Evolutionary conservation across 2,329 filamentous ascomycete genomes (phyloP).

Genomic region (Fusarium sp.): DNA sequence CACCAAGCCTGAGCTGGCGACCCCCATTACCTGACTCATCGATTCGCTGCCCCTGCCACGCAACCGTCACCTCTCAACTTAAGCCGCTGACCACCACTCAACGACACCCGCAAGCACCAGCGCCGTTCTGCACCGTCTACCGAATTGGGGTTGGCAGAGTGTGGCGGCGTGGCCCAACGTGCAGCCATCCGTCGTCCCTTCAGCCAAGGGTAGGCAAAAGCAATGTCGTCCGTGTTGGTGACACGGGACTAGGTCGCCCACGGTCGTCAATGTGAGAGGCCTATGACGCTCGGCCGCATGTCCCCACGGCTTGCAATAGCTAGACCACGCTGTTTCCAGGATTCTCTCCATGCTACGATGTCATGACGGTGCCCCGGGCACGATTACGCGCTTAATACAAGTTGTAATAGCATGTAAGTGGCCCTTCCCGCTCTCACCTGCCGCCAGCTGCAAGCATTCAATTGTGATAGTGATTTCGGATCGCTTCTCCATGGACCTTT

Average conservation of each 20-base stretch:
- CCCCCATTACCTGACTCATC: neutral
- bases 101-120: slow-evolving; percentile 20
- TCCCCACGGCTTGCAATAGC: slow-evolving; percentile 2
- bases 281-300: slow-evolving; percentile 33
- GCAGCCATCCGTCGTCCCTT: slow-evolving; percentile 18
- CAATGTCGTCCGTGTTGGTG: slow-evolving; percentile 29
- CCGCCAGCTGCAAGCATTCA: slow-evolving; percentile 21
- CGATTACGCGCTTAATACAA: slow-evolving; percentile 23
- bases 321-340: slow-evolving; percentile 2
- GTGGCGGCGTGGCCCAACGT: slow-evolving; percentile 29
- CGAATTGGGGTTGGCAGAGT: slow-evolving; percentile 28
- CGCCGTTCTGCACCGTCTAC: slow-evolving; percentile 36
- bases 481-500: slow-evolving; percentile 4
- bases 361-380: slow-evolving; percentile 13
- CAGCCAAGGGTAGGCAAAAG: slow-evolving; percentile 29
- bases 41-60: neutral
- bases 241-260: slow-evolving; percentile 13
- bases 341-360: slow-evolving; percentile 4
- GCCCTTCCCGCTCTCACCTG: slow-evolving; percentile 20
- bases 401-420: slow-evolving; percentile 11
- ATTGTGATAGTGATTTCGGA: slow-evolving; percentile 27
- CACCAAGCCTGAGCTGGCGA: neutral
- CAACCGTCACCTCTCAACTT: slow-evolving; percentile 24
- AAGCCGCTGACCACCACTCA: slow-evolving; percentile 2
- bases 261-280: slow-evolving; percentile 17